phyloP scores from a whole-genome alignment of 176 grass and related monocot genomes.

The Triticum monococcum region DNA sequence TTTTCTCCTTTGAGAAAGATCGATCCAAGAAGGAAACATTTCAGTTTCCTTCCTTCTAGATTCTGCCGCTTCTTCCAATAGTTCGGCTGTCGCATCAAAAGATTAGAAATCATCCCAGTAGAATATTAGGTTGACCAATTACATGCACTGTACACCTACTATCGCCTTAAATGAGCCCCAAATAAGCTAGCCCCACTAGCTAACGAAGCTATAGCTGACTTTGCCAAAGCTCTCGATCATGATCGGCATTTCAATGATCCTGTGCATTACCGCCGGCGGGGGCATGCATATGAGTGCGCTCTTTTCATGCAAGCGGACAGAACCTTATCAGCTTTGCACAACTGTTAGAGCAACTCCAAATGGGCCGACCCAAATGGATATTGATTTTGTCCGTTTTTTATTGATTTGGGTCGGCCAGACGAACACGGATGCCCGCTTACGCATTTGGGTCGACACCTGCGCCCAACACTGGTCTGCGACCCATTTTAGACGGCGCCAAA shows the following conservation, averaged over 20 bases:
- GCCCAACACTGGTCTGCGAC: too few relatives aligned
- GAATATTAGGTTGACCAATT: slow-evolving; percentile 30
- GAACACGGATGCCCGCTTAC: too few relatives aligned
- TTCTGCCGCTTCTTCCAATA: too few relatives aligned
- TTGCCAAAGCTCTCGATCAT: not conserved
- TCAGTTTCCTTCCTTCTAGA: too few relatives aligned
- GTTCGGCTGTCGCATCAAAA: slow-evolving; percentile 14
- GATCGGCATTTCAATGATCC: not conserved
- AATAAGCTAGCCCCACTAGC: slow-evolving; percentile 16
- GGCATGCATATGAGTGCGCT: slow-evolving; percentile 3
- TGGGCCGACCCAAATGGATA: too few relatives aligned
- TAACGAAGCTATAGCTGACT: slow-evolving; percentile 13
- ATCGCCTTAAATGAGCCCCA: slow-evolving; percentile 7
- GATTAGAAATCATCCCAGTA: not conserved
- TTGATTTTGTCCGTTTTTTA: too few relatives aligned
- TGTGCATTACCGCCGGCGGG: not conserved
- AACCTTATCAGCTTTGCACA: not conserved
- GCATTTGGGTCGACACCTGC: too few relatives aligned
- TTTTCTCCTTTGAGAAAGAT: too few relatives aligned
- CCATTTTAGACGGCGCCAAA: too few relatives aligned
- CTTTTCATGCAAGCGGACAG: slow-evolving; percentile 11
- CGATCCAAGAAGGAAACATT: too few relatives aligned
- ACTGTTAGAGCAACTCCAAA: too few relatives aligned
- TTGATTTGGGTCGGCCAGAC: too few relatives aligned
- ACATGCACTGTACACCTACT: not conserved